Evolutionary conservation across 345 rosid species (phyloP).

Genomic region (Sisymbrium altissimum): DNA sequence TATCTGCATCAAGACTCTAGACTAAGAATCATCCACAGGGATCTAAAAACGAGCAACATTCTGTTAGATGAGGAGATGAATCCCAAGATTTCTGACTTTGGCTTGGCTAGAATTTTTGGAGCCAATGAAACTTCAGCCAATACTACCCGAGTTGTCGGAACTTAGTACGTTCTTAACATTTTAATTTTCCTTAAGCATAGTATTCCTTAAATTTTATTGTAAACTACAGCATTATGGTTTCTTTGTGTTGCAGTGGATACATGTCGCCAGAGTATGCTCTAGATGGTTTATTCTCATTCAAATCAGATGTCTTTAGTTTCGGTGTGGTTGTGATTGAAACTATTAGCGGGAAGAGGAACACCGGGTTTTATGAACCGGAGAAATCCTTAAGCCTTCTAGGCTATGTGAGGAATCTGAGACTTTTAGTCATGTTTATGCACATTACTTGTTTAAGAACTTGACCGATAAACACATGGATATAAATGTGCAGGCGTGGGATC

Average conservation of each 20-base stretch:
- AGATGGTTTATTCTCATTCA: conserved; percentile 59
- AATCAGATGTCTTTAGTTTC: conserved; percentile 62
- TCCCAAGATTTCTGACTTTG: conserved; percentile 79
- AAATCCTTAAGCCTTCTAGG: conserved; percentile 46
- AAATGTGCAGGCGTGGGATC: conserved; percentile 50
- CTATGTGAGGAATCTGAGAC: conserved; percentile 41
- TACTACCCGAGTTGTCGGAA: conserved; percentile 66
- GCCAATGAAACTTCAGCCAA: conserved; percentile 48
- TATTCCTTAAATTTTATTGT: neutral
- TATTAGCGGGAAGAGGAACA: conserved; percentile 51
- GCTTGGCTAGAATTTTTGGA: conserved; percentile 65
- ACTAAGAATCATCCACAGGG: conserved; percentile 66
- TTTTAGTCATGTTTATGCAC: neutral
- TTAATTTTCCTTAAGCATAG: neutral
- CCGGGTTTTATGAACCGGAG: conserved; percentile 33
- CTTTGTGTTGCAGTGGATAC: conserved; percentile 48
- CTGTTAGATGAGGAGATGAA: conserved; percentile 63
- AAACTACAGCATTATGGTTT: neutral
- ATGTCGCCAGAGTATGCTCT: conserved; percentile 75
- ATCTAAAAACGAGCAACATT: conserved; percentile 64
- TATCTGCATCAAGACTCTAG: conserved; percentile 83
- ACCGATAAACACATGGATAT: neutral
- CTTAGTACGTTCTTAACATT: conserved; percentile 52
- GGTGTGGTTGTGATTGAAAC: conserved; percentile 60
- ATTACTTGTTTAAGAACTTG: neutral